Conservation (phyloP, 163 green algal species). For the Chlamydomonas reinhardtii region DNA sequence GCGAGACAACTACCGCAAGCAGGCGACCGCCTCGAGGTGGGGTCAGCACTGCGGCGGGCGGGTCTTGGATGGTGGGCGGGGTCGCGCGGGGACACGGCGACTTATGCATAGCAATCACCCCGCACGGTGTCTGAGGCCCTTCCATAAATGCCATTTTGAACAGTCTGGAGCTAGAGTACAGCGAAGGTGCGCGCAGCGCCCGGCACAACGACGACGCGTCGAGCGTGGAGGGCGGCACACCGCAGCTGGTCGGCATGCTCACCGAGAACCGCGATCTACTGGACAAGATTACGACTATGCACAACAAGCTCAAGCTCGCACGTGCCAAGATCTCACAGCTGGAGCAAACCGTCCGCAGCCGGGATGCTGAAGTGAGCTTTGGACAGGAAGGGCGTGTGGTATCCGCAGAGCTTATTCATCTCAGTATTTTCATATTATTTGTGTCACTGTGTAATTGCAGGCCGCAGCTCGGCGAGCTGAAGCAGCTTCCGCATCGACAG, state of each 20-base stretch:
- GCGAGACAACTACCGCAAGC: no score
- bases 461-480: no score
- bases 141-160: no score
- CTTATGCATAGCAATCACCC: no score
- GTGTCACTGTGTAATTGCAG: neutral
- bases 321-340: slow-evolving; percentile 14
- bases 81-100: no score
- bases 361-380: slow-evolving; percentile 18
- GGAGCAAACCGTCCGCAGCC: slow-evolving; percentile 33
- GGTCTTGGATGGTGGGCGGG: no score
- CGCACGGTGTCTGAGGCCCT: no score
- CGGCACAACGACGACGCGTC: neutral
- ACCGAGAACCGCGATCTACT: slow-evolving; percentile 43
- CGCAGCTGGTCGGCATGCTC: slow-evolving; percentile 22
- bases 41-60: no score
- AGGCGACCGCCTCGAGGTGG: no score
- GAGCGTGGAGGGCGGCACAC: slow-evolving; percentile 24
- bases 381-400: no score
- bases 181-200: neutral
- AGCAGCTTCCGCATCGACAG: no score
- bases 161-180: slow-evolving; percentile 13
- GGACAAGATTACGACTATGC: slow-evolving; percentile 8
- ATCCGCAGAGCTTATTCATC: no score
- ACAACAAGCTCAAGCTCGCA: slow-evolving; percentile 44
- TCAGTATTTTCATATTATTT: neutral